Base-by-base conservation (phyloP, 129 eudicot genomes). In the Artemisia argyi region DNA sequence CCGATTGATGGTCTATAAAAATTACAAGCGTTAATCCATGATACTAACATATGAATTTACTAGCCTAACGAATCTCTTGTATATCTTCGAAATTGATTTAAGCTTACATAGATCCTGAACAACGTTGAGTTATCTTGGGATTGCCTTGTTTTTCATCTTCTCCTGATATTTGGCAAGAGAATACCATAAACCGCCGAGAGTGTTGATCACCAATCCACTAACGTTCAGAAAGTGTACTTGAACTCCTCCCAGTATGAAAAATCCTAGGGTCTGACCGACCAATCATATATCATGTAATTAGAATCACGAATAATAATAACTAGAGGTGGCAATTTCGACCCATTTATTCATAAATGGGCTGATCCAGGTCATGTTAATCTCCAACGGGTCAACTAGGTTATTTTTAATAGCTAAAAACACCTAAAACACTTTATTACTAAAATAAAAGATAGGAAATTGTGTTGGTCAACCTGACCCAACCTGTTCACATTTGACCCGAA, bases 131-230 rank as follows among this genome's bases (percentile, higher is more conserved):
- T 64, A 78, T 71, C 66, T 71, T 54, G 82, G 82, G 46, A 78
- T 64, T 5, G 72, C 7, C 11, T 35, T 78, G 71, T 50, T 63
- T 54, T 14, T 83, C 85, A 73, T 65, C 82, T 87, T 92, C 61
- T 92, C 92, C 65, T 83, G 85, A 79, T 90, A 93, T 79, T 93
- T 93, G 11, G 98, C 96, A 53, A 74, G 72, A 0, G 98, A 93
- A 76, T 93, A 93, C 98, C 97, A 93, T 71, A 93, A 82, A 39
- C 98, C 98, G 16, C 98, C 98, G 4, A 85, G 86, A 9, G 97
- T 89, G 86, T 93, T 93, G 73, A 93, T 93, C 28, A 82, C 92
- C 63, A 93, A 77, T 71, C 98, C 97, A 13, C 83, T 81, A 11
- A 93, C 91, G 44, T 93, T 93, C 72, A 93, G 72, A 42, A 83